Percentiles rank a stretch among this genome's conserved stretches.
Conservation (phyloP, 495 filamentous ascomycete species). For the Penicillium subrubescens region DNA sequence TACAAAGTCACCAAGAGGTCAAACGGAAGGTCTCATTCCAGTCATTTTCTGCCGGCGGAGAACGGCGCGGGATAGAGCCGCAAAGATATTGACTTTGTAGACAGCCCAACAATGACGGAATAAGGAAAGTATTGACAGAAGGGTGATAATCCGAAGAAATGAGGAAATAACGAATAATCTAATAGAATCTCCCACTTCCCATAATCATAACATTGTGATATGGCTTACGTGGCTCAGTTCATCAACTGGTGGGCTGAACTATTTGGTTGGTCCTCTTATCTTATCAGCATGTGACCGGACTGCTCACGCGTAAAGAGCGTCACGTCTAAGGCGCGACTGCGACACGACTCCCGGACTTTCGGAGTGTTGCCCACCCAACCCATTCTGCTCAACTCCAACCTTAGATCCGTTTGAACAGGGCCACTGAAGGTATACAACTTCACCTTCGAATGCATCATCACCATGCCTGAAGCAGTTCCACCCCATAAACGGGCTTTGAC, state of each 20-base stretch:
- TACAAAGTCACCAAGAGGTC: background rate
- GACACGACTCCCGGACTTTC: conserved; percentile 18
- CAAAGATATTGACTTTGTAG: background rate
- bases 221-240: background rate
- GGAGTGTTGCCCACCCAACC: conserved; percentile 17
- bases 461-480: conserved; percentile 55
- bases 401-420: background rate
- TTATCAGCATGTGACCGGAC: conserved; percentile 33
- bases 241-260: background rate
- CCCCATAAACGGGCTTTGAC: conserved; percentile 61
- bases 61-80: background rate
- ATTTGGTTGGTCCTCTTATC: conserved; percentile 8
- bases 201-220: background rate
- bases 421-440: conserved; percentile 1
- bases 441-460: conserved; percentile 22
- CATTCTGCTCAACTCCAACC: conserved; percentile 9
- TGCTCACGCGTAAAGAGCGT: conserved; percentile 32
- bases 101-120: background rate
- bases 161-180: background rate
- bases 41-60: conserved; percentile 3
- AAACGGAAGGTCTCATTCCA: background rate
- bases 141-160: background rate
- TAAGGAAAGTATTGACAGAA: background rate
- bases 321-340: conserved; percentile 29
- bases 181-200: background rate